These are phyloP conservation scores for Camellia oleifera DNA, from an alignment of 179 eudicot species.

Conservation along the genomic window DNA sequence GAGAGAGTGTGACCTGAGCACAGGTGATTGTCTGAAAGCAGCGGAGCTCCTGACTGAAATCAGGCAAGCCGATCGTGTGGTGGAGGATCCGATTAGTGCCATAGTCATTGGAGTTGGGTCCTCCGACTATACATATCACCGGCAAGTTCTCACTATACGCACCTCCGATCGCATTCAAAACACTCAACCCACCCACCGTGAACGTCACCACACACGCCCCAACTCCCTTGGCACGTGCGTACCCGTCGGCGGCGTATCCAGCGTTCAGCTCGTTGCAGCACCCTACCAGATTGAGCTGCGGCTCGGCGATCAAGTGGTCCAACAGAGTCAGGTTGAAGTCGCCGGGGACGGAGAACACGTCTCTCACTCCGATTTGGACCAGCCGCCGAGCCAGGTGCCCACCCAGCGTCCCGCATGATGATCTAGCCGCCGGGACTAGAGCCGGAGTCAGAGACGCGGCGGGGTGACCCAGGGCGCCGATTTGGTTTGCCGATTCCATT, in stretches of 20 bases:
- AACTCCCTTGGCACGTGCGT: conserved; percentile 78
- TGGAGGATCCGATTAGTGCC: conserved; percentile 63
- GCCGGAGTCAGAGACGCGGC: conserved; percentile 14
- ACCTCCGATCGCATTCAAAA: conserved; percentile 70
- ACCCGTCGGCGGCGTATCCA: conserved; percentile 85
- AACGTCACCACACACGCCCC: conserved; percentile 84
- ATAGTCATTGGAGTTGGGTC: conserved; percentile 83
- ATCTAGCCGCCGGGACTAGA: conserved; percentile 7
- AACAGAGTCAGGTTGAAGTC: conserved; percentile 67
- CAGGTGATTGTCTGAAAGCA: conserved; percentile 79
- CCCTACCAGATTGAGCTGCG: conserved; percentile 57
- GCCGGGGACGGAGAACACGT: conserved; percentile 77
- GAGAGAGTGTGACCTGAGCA: conserved; percentile 42
- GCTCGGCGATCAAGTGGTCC: conserved; percentile 63
- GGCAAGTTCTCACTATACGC: conserved; percentile 82
- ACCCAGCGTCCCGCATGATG: conserved; percentile 46
- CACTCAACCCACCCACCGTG: conserved; percentile 77
- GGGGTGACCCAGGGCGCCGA: neutral
- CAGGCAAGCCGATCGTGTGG: conserved; percentile 77
- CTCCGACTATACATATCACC: conserved; percentile 71
- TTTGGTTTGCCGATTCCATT: neutral
- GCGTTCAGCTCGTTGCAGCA: conserved; percentile 88
- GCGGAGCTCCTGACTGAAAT: conserved; percentile 67
- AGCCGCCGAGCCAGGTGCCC: conserved; percentile 63
- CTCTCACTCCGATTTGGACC: conserved; percentile 62